Base-by-base conservation (phyloP, 768 basidiomycete genomes). In the Daedaleopsis sinensis region DNA sequence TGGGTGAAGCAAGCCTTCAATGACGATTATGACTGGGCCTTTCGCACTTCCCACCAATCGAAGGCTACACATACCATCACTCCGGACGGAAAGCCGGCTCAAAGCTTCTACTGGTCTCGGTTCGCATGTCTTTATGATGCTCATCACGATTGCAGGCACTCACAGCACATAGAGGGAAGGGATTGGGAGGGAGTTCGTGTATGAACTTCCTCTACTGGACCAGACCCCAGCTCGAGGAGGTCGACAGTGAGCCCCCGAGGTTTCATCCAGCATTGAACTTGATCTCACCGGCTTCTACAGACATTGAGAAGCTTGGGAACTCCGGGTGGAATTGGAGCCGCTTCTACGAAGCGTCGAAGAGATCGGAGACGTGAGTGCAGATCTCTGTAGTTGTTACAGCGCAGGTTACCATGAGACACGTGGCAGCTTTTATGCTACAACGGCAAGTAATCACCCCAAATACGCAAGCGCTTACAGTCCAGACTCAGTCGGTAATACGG, bases 291-390 rank as follows among this genome's bases (percentile, higher is more conserved):
- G n/a, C n/a, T 32, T 32, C 27, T 32, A 3, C 21, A 24, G 67
- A 66, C 61, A 7, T 79, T 51, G 83, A 84, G 65, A 72, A 73
- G 54, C 72, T 86, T n/a, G 84, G 84, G 7, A 84, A 84, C 58
- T 73, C 75, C 1, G 83, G 83, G 6, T 86, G 84, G 83, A 83
- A 82, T 63, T 85, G 80, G 81, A 66, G 73, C 0, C 27, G 43
- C 2, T 62, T 59, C 46, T 37, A 51, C 24, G 74, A 77, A 19
- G 79, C 75, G 55, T 55, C 71, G 9, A 75, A 77, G 50, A 79
- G 79, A 60, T 74, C 56, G 7, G 65, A 69, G 24, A 57, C 13
- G 39, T 42, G 10, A 13, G 39, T 42, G 3, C n/a, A n/a, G n/a
- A n/a, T n/a, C n/a, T n/a, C n/a, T n/a, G n/a, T n/a, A n/a, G n/a